phyloP scores from a whole-genome alignment of 805 yeast genomes.

The Schizosaccharomyces osmophilus region DNA sequence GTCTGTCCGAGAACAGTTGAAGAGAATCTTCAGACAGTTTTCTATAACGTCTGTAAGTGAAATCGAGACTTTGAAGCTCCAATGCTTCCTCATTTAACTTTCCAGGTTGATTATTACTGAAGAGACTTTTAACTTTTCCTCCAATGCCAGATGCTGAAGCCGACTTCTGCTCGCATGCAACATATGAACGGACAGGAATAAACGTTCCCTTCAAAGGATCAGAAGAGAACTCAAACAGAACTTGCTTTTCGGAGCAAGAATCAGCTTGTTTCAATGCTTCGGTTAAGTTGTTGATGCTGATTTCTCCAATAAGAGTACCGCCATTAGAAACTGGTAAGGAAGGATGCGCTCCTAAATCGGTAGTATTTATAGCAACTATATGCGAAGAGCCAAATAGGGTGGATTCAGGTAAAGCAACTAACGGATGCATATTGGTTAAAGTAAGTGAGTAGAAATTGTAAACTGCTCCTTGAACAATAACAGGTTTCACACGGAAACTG shows the following conservation, averaged over 20 bases:
- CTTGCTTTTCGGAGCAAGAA: no score
- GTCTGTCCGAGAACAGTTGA: constrained; percentile 4
- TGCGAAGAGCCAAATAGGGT: constrained; percentile 14
- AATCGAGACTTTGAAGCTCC: background rate
- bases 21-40: background rate
- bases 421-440: constrained; percentile 9
- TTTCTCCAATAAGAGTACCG: constrained; percentile 5
- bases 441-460: constrained; percentile 9
- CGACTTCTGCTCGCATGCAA: no score
- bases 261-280: background rate
- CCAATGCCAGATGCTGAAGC: constrained; percentile 3
- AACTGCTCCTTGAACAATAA: constrained; percentile 23
- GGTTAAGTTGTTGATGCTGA: background rate
- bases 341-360: constrained; percentile 3
- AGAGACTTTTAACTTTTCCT: constrained; percentile 6
- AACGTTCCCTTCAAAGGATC: no score
- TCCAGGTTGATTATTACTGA: constrained; percentile 8
- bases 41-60: background rate
- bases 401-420: constrained; percentile 26
- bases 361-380: background rate
- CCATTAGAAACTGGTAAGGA: constrained; percentile 4
- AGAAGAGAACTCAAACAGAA: no score
- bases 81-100: background rate
- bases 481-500: constrained; percentile 37
- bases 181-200: no score